Evolutionary conservation across 2,329 filamentous ascomycete species (phyloP).

Genomic region (Colletotrichum filicis): DNA sequence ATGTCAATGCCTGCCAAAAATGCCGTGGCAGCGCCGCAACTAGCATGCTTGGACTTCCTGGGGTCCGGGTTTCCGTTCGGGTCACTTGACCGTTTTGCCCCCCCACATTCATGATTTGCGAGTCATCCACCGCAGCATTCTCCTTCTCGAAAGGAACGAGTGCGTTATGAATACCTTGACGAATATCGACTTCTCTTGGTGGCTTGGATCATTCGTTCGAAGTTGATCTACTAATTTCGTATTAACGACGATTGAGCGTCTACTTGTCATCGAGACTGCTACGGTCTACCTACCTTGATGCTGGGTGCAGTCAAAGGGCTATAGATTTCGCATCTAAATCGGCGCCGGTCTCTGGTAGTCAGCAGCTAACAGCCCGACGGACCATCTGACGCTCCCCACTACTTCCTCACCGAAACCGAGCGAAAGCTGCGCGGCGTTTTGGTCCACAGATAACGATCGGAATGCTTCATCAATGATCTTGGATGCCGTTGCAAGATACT

Average conservation of each 20-base stretch:
- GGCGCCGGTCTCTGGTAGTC: neutral
- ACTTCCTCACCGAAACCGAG: neutral
- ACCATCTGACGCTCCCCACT: neutral
- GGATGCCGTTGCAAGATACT: neutral
- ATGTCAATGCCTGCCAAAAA: neutral
- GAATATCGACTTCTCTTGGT: neutral
- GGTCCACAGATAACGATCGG: neutral
- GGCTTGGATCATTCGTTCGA: neutral
- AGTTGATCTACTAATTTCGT: neutral
- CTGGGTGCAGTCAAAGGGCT: too few species aligned
- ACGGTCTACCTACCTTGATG: neutral
- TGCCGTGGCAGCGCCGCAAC: neutral
- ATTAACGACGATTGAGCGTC: neutral
- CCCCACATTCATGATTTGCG: neutral
- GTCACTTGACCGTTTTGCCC: constrained; percentile 6
- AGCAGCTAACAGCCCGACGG: neutral
- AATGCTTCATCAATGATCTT: too few species aligned
- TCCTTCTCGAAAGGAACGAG: neutral
- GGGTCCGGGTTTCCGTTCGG: constrained; percentile 11
- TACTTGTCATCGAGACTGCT: neutral
- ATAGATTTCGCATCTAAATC: neutral
- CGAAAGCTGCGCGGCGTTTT: neutral
- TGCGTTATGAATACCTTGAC: neutral
- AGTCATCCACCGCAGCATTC: neutral
- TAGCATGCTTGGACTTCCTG: neutral